These are phyloP conservation scores for Penicillium sclerotiorum DNA, from an alignment of 2,329 filamentous ascomycete genomes.

Conservation along the genomic window DNA sequence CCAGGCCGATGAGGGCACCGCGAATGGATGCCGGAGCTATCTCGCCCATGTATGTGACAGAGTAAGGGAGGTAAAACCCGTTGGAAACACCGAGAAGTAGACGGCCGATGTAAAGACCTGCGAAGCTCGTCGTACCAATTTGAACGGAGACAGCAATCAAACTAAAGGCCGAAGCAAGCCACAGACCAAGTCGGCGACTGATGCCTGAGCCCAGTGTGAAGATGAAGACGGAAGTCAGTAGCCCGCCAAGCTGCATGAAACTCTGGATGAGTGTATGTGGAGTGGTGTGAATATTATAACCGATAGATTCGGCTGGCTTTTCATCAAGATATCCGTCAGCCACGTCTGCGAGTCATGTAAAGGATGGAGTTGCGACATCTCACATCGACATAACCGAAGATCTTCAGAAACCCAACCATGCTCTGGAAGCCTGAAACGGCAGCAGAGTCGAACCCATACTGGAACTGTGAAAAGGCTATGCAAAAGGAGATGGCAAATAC, in stretches of 20 bases:
- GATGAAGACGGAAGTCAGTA: neutral
- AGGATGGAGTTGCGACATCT: neutral
- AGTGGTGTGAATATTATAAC: neutral
- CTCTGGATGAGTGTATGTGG: neutral
- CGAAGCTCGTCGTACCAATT: neutral
- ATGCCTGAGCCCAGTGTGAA: neutral
- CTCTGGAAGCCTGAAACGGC: neutral
- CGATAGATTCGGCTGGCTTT: neutral
- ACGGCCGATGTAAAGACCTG: neutral
- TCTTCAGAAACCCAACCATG: neutral
- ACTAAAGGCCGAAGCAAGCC: neutral
- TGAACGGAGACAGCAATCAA: neutral
- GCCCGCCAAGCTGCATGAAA: neutral
- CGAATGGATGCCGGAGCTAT: conserved; percentile 4
- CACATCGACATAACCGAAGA: conserved; percentile 1
- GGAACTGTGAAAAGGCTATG: neutral
- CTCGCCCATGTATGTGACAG: conserved; percentile 4
- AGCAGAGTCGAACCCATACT: neutral
- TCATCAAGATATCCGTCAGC: neutral
- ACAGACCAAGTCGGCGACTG: neutral
- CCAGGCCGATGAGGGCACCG: neutral
- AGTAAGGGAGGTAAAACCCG: conserved; percentile 3
- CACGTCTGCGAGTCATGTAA: neutral
- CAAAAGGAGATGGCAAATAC: neutral
- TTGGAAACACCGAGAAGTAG: neutral